Conservation (phyloP, 108 stramenopile genomes). For the Aurantiochytrium sp. region DNA sequence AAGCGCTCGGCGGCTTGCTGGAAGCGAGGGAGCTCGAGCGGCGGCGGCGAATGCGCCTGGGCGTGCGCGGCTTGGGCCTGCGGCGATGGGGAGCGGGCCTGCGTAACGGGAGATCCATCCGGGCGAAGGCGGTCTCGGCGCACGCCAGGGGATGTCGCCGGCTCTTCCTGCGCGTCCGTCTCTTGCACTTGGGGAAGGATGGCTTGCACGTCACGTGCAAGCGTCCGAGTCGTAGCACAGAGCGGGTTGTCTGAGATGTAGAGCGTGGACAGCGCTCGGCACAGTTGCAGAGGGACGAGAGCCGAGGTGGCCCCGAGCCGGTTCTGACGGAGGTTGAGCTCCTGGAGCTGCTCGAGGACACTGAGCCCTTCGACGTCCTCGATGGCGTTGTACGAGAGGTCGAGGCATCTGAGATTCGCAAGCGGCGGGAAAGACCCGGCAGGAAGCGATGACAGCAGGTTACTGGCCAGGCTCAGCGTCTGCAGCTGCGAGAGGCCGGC, state of each 20-base stretch:
- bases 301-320: not conserved
- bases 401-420: not conserved
- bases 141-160: not conserved
- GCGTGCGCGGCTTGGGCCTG: no score
- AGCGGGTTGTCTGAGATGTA: not conserved
- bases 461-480: not conserved
- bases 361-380: conserved; percentile 9
- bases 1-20: not conserved
- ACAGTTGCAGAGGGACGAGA: not conserved
- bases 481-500: not conserved
- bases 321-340: not conserved
- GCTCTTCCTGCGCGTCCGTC: not conserved
- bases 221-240: not conserved
- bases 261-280: not conserved
- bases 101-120: no score
- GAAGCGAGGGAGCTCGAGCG: not conserved
- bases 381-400: not conserved
- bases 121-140: no score
- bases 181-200: not conserved
- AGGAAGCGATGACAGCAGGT: not conserved
- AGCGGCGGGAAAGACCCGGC: not conserved
- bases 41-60: not conserved
- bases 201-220: not conserved
- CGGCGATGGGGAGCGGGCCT: no score
- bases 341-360: not conserved